A percentile compares a stretch with the other conserved stretches of the same genome.
Conservation (phyloP, 2,329 filamentous ascomycete species). For the Diaporthe sp. region DNA sequence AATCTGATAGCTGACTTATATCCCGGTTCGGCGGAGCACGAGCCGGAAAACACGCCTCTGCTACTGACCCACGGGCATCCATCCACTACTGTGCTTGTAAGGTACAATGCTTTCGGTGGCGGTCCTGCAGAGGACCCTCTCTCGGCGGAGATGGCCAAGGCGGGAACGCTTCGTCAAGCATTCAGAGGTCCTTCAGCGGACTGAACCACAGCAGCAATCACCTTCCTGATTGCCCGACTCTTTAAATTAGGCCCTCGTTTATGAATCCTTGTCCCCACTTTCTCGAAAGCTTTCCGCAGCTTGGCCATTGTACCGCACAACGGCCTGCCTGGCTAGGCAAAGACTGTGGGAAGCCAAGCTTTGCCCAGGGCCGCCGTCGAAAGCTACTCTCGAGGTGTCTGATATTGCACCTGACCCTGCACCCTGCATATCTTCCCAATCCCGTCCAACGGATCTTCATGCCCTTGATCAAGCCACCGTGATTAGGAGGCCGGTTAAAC, state of each 20-base stretch:
- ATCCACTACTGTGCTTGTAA: not conserved
- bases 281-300: not conserved
- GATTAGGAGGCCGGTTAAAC: constrained; percentile 21
- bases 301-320: not conserved
- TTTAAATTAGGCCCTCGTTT: constrained; percentile 16
- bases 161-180: not conserved
- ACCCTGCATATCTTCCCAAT: constrained; percentile 11
- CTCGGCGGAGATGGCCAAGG: not conserved
- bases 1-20: not conserved
- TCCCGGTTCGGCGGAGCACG: not conserved
- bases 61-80: not conserved
- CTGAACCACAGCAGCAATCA: not conserved
- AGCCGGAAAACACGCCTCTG: not conserved
- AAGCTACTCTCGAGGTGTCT: not conserved
- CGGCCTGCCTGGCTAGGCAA: constrained; percentile 18
- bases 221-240: constrained; percentile 7
- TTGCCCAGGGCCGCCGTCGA: constrained; percentile 25
- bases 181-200: not conserved
- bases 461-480: constrained; percentile 9
- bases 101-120: not conserved
- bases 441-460: constrained; percentile 6
- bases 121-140: not conserved
- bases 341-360: constrained; percentile 12
- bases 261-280: constrained; percentile 19
- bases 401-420: constrained; percentile 14